These are phyloP conservation scores for Jacaranda mimosifolia DNA, from an alignment of 257 asterid genomes.

Conservation along the genomic window DNA sequence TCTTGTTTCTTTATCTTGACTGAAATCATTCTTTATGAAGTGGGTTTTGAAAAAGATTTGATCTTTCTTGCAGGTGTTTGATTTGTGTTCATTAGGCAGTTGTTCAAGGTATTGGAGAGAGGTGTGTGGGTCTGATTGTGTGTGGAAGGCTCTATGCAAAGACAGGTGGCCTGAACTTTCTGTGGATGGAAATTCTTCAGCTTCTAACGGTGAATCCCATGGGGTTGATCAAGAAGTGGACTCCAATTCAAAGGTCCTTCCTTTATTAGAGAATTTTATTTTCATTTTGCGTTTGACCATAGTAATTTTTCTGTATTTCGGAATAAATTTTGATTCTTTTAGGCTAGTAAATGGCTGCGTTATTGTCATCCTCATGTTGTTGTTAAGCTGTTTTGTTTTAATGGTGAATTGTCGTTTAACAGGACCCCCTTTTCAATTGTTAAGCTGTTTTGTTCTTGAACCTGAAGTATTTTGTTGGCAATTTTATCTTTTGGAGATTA, in stretches of 20 bases:
- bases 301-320: slow-evolving; percentile 2
- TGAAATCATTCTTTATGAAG: slow-evolving; percentile 19
- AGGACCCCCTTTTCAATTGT: not conserved
- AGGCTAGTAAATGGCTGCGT: not conserved
- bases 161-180: slow-evolving; percentile 70
- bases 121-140: slow-evolving; percentile 74
- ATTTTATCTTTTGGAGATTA: slow-evolving; percentile 14
- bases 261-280: slow-evolving; percentile 7
- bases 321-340: not conserved
- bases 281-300: slow-evolving; percentile 23
- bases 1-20: not conserved
- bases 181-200: slow-evolving; percentile 37
- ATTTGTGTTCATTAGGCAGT: slow-evolving; percentile 85
- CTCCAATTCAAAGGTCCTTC: slow-evolving; percentile 48
- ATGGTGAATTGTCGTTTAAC: not conserved
- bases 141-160: slow-evolving; percentile 76
- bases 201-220: slow-evolving; percentile 29
- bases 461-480: slow-evolving; percentile 15
- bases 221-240: slow-evolving; percentile 38
- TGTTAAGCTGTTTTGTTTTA: not conserved
- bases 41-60: slow-evolving; percentile 41
- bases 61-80: slow-evolving; percentile 61
- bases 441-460: not conserved
- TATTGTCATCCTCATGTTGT: slow-evolving; percentile 10
- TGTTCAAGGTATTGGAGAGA: slow-evolving; percentile 90